These are phyloP conservation scores for Teunomyces barrocoloradensis DNA, from an alignment of 805 yeast species.

Conservation along the genomic window DNA sequence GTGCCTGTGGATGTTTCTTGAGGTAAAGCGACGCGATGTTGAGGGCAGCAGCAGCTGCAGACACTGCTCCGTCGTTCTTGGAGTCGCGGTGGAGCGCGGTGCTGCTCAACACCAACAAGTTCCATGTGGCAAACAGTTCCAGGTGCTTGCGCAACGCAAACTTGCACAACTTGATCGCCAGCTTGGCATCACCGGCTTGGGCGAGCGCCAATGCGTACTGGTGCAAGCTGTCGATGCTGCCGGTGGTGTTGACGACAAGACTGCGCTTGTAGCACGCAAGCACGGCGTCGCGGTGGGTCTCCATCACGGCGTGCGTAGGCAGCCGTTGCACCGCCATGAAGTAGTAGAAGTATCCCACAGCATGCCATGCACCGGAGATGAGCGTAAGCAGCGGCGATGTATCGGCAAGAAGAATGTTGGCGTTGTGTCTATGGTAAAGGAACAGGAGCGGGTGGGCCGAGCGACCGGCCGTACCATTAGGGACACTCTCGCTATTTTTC, in stretches of 20 bases:
- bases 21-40: constrained; percentile 40
- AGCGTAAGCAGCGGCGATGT: constrained; percentile 24
- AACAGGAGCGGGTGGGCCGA: constrained; percentile 24
- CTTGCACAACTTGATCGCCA: constrained; percentile 47
- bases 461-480: background rate
- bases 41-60: constrained; percentile 13
- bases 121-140: constrained; percentile 61
- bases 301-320: constrained; percentile 18
- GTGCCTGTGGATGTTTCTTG: background rate
- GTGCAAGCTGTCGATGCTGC: constrained; percentile 29
- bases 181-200: constrained; percentile 38
- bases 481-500: too few relatives aligned
- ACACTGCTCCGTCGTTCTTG: background rate
- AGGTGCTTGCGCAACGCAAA: constrained; percentile 50
- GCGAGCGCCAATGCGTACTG: constrained; percentile 52
- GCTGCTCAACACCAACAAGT: constrained; percentile 60
- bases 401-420: constrained; percentile 27
- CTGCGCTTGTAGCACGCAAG: constrained; percentile 31
- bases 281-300: constrained; percentile 14
- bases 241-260: constrained; percentile 36
- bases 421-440: constrained; percentile 34
- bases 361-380: constrained; percentile 36
- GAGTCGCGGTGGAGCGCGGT: constrained; percentile 49
- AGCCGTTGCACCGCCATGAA: constrained; percentile 27
- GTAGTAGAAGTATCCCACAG: constrained; percentile 32